phyloP scores from a whole-genome alignment of 495 filamentous ascomycete species.

The Aspergillus sclerotiicarbonarius region DNA sequence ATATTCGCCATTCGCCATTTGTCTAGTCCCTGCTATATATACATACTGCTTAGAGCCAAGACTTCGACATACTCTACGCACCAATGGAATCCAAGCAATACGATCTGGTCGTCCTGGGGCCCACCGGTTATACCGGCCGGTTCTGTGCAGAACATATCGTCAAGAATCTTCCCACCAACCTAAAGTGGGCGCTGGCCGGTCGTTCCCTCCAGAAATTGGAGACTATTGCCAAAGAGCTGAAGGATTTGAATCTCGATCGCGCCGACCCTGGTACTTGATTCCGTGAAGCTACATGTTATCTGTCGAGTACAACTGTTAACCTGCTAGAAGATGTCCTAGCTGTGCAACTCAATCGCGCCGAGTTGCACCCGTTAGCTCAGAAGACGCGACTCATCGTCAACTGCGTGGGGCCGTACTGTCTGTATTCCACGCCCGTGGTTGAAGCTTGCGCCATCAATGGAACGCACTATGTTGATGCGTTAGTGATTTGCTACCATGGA shows the following conservation, averaged over 20 bases:
- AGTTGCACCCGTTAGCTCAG: slow-evolving; percentile 64
- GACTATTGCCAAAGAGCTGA: slow-evolving; percentile 61
- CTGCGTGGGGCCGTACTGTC: slow-evolving; percentile 79
- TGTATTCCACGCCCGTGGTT: slow-evolving; percentile 76
- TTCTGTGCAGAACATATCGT: slow-evolving; percentile 75
- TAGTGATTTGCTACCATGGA: slow-evolving; percentile 16
- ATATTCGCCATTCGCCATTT: background rate
- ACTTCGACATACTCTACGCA: background rate
- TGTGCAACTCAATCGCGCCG: slow-evolving; percentile 59
- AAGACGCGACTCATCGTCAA: slow-evolving; percentile 79
- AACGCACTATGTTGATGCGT: slow-evolving; percentile 87
- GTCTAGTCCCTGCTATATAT: background rate
- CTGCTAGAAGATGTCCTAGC: slow-evolving; percentile 54
- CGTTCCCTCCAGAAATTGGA: slow-evolving; percentile 73
- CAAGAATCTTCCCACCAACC: slow-evolving; percentile 66
- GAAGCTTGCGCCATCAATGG: slow-evolving; percentile 85
- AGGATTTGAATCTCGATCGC: slow-evolving; percentile 66
- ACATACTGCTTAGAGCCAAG: background rate
- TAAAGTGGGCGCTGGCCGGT: slow-evolving; percentile 90
- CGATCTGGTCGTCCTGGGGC: slow-evolving; percentile 81
- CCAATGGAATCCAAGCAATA: slow-evolving; percentile 56
- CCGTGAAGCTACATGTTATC: slow-evolving; percentile 12
- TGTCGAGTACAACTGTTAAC: slow-evolving; percentile 14
- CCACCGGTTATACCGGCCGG: slow-evolving; percentile 84
- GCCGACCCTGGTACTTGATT: slow-evolving; percentile 56